Percentiles rank a stretch among this genome's conserved stretches.
phyloP scores from a whole-genome alignment of 2,329 filamentous ascomycete genomes.

The Aureobasidium sp. region DNA sequence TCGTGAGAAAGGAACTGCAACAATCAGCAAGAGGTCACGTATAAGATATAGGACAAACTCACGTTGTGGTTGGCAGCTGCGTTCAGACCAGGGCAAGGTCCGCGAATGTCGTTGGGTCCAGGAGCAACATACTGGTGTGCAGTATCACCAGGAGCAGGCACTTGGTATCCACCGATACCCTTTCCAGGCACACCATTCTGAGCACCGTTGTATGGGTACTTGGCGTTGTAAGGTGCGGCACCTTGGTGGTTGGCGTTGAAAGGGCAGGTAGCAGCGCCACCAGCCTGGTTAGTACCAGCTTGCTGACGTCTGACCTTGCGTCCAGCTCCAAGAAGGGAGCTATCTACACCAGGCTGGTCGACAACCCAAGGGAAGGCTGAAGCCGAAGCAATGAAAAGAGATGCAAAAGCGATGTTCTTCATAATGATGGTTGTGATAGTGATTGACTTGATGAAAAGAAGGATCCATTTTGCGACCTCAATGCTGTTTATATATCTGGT shows the following conservation, averaged over 20 bases:
- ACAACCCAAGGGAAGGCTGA: slow-evolving; percentile 36
- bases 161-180: slow-evolving; percentile 37
- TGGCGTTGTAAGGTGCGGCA: slow-evolving; percentile 29
- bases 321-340: slow-evolving; percentile 23
- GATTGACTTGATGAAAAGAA: not conserved
- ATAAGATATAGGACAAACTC: not conserved
- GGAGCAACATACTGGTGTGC: slow-evolving; percentile 34
- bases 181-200: slow-evolving; percentile 37
- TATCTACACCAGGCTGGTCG: slow-evolving; percentile 32
- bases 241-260: slow-evolving; percentile 35
- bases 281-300: slow-evolving; percentile 22
- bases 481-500: not conserved
- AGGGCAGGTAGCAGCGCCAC: slow-evolving; percentile 29
- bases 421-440: slow-evolving; percentile 17
- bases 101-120: slow-evolving; percentile 34
- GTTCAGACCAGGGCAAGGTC: slow-evolving; percentile 38
- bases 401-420: slow-evolving; percentile 22
- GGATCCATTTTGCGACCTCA: not conserved
- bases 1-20: slow-evolving; percentile 35
- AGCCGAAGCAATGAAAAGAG: slow-evolving; percentile 23
- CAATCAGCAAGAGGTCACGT: not conserved
- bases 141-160: slow-evolving; percentile 37
- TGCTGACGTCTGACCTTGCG: slow-evolving; percentile 27
- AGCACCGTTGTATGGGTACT: slow-evolving; percentile 37
- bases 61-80: slow-evolving; percentile 37